phyloP scores from a whole-genome alignment of 179 eudicot genomes.

The Drosera spatulata region DNA sequence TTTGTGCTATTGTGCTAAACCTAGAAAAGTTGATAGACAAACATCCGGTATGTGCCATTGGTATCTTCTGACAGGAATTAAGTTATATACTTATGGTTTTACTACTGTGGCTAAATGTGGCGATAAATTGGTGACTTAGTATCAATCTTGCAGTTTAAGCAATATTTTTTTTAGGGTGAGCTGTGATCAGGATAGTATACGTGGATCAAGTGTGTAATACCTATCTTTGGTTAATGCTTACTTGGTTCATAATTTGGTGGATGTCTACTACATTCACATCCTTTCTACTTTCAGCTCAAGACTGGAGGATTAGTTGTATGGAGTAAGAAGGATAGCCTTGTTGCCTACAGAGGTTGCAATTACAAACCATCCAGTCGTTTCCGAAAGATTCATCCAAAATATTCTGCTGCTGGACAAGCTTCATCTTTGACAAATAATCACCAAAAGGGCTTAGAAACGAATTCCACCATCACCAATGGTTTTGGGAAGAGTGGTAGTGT shows the following conservation, averaged over 20 bases:
- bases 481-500: conserved; percentile 1
- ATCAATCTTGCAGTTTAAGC: too few relatives aligned
- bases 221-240: too few relatives aligned
- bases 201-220: too few relatives aligned
- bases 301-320: conserved; percentile 93
- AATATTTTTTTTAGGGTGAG: too few relatives aligned
- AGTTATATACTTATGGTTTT: too few relatives aligned
- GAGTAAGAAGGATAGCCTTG: conserved; percentile 67
- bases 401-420: conserved; percentile 9
- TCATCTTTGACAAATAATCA: conserved; percentile 7
- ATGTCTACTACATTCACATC: not conserved
- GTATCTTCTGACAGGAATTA: too few relatives aligned
- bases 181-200: too few relatives aligned
- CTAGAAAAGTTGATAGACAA: too few relatives aligned
- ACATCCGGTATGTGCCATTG: too few relatives aligned
- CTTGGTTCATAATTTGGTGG: not conserved
- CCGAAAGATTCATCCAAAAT: conserved; percentile 5
- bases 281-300: conserved; percentile 42
- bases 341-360: conserved; percentile 71
- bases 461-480: conserved; percentile 3
- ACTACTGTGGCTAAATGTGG: too few relatives aligned
- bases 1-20: too few relatives aligned
- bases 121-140: too few relatives aligned
- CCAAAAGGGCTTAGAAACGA: conserved; percentile 7
- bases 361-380: conserved; percentile 16